Evolutionary conservation across 2,329 filamentous ascomycete genomes (phyloP).

Genomic region (Verruconis gallopava): DNA sequence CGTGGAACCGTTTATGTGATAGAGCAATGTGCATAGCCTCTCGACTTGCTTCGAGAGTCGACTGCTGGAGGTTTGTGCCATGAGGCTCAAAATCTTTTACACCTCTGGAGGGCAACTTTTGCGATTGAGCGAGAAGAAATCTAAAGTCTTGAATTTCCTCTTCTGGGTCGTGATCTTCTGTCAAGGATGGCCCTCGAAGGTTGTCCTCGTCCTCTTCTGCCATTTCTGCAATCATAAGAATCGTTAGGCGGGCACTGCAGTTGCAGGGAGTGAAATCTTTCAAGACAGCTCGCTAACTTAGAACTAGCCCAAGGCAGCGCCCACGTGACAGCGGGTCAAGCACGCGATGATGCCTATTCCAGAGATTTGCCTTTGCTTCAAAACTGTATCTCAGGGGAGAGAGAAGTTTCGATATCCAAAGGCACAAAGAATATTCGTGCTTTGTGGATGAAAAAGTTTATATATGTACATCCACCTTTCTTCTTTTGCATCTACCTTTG

Average conservation of each 20-base stretch:
- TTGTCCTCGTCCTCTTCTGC: conserved; percentile 25
- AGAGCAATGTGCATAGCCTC: conserved; percentile 83
- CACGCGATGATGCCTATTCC: too few relatives aligned
- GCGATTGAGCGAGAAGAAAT: conserved; percentile 37
- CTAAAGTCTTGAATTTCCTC: conserved; percentile 84
- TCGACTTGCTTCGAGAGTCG: conserved; percentile 66
- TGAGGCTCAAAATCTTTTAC: conserved; percentile 97
- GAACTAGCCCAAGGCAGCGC: too few relatives aligned
- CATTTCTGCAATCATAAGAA: conserved; percentile 18
- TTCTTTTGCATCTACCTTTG: neutral
- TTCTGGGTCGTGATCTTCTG: conserved; percentile 58
- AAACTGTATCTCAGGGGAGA: too few relatives aligned
- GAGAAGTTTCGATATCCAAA: too few relatives aligned
- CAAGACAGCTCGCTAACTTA: too few relatives aligned
- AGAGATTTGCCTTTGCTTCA: too few relatives aligned
- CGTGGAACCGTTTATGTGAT: conserved; percentile 61
- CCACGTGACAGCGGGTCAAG: too few relatives aligned
- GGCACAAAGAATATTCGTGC: too few relatives aligned
- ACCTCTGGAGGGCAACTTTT: conserved; percentile 70
- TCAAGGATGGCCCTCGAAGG: conserved; percentile 30
- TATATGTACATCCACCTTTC: too few relatives aligned
- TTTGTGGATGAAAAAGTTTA: too few relatives aligned
- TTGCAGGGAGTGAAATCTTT: too few relatives aligned
- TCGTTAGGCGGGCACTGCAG: too few relatives aligned
- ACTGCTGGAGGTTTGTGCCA: conserved; percentile 68